These are phyloP conservation scores for Talaromyces proteolyticus DNA, from an alignment of 495 filamentous ascomycete species.

Conservation along the genomic window DNA sequence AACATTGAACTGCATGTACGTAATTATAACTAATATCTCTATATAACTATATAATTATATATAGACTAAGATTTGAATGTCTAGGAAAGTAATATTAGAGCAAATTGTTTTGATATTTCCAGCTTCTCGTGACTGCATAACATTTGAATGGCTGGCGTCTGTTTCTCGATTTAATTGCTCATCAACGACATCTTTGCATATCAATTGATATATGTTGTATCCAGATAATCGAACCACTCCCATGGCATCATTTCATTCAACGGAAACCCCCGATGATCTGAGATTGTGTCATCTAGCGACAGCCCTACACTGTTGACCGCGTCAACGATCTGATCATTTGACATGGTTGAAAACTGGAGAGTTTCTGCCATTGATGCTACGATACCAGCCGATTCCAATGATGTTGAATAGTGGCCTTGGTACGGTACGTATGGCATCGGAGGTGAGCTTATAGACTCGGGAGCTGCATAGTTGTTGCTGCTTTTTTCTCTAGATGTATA, in stretches of 20 bases:
- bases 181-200: too few species aligned
- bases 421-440: not conserved
- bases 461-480: not conserved
- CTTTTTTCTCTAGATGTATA: not conserved
- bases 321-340: conserved; percentile 57
- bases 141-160: too few species aligned
- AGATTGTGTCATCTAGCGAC: conserved; percentile 45
- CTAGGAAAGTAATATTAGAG: too few species aligned
- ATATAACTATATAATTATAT: not conserved
- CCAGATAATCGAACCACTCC: conserved; percentile 58
- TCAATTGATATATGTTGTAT: too few species aligned
- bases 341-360: conserved; percentile 63
- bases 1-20: too few species aligned
- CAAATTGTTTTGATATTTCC: too few species aligned
- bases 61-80: too few species aligned
- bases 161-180: too few species aligned
- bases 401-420: not conserved
- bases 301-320: conserved; percentile 54
- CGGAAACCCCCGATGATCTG: conserved; percentile 32
- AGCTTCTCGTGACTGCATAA: too few species aligned
- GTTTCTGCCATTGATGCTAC: conserved; percentile 26
- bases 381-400: not conserved
- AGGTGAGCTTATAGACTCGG: not conserved
- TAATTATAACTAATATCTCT: too few species aligned
- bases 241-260: conserved; percentile 50